Evolutionary conservation across 768 basidiomycete species (phyloP).

Genomic region (Kockovaella imperatae): DNA sequence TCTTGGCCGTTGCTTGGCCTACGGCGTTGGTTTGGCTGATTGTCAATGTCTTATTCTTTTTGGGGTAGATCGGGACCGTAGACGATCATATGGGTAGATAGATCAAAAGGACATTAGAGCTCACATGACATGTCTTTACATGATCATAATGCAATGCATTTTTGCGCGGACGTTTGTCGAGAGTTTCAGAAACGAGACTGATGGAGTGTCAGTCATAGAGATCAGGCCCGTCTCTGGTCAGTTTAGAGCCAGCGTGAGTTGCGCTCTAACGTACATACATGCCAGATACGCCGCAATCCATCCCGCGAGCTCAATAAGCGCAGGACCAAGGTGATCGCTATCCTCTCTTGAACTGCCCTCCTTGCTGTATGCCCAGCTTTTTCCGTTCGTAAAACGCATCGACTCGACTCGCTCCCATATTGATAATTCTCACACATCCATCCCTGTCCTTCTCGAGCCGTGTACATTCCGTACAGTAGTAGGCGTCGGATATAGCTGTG

Average conservation of each 20-base stretch:
- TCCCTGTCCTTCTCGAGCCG: slow-evolving; percentile 93
- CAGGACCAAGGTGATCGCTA: too few species aligned
- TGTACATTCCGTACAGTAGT: slow-evolving; percentile 90
- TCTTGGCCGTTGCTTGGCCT: slow-evolving; percentile 36
- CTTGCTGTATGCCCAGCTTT: slow-evolving; percentile 28
- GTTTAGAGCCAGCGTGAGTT: too few species aligned
- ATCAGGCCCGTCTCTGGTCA: too few species aligned
- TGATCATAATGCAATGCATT: too few species aligned
- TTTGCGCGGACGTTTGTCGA: too few species aligned
- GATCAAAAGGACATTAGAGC: too few species aligned
- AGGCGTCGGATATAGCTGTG: slow-evolving; percentile 97
- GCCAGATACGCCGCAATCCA: too few species aligned
- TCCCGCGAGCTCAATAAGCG: too few species aligned
- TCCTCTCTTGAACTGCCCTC: slow-evolving; percentile 29
- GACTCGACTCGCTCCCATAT: slow-evolving; percentile 39
- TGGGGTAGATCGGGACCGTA: not conserved
- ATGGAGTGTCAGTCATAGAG: too few species aligned
- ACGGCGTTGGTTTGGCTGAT: slow-evolving; percentile 35
- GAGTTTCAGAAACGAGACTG: too few species aligned
- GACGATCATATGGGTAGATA: not conserved
- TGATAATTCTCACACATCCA: slow-evolving; percentile 77
- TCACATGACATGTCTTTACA: too few species aligned
- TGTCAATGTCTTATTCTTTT: slow-evolving; percentile 39
- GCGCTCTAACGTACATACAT: too few species aligned
- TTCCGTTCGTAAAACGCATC: slow-evolving; percentile 40